A percentile compares a stretch with the other conserved stretches of the same genome.
Conservation (phyloP, 2,329 filamentous ascomycete species). For the Aureobasidium zeae region DNA sequence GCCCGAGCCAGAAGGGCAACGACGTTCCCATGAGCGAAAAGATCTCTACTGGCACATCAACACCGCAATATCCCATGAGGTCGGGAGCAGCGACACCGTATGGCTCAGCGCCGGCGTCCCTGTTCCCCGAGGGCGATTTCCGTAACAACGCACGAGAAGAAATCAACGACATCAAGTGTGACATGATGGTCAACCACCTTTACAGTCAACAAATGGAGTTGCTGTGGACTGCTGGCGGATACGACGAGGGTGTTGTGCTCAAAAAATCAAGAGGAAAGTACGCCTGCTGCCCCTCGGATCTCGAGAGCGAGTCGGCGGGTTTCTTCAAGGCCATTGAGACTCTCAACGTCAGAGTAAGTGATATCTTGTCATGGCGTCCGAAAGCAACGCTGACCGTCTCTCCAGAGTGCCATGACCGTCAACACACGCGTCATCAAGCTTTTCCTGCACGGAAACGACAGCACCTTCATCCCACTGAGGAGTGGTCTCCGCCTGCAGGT, state of each 20-base stretch:
- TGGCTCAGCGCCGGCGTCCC: conserved; percentile 28
- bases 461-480: conserved; percentile 49
- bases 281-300: conserved; percentile 41
- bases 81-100: conserved; percentile 19
- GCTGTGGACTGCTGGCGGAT: conserved; percentile 40
- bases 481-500: conserved; percentile 54
- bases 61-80: conserved; percentile 2
- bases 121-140: conserved; percentile 29
- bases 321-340: conserved; percentile 42
- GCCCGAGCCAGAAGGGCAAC: conserved; percentile 11
- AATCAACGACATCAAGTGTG: conserved; percentile 46
- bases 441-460: conserved; percentile 43
- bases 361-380: neutral
- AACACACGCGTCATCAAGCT: conserved; percentile 56
- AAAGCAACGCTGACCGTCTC: conserved; percentile 1
- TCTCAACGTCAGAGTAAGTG: conserved; percentile 47
- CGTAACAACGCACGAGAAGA: conserved; percentile 36
- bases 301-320: conserved; percentile 37
- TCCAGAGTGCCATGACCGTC: conserved; percentile 57
- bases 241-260: conserved; percentile 47
- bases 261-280: conserved; percentile 45
- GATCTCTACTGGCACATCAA: conserved; percentile 9
- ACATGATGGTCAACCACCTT: conserved; percentile 56
- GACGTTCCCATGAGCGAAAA: conserved; percentile 11
- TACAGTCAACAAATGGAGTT: conserved; percentile 52